Base-by-base conservation (phyloP, 2,329 filamentous ascomycete genomes). In the Colletotrichum agaves region DNA sequence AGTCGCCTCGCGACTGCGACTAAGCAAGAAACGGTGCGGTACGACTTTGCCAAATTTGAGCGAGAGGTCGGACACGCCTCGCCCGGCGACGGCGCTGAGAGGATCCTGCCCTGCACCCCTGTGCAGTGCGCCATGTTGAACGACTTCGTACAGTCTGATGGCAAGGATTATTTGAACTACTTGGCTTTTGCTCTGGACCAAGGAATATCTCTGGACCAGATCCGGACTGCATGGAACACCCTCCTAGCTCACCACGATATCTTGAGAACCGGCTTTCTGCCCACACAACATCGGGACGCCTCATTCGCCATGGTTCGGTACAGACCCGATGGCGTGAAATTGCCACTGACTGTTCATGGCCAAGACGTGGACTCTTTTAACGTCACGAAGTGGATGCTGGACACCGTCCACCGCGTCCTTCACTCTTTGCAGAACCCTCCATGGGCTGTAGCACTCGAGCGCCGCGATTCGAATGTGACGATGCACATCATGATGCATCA, bases 61-160 rank as follows among this genome's bases (percentile, higher is more conserved):
- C 56, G 61, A 0, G 69, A 76, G 4, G 72, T 83, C 2, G 8
- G 70, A 68, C 2, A 33, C 56, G 13, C 23, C 74, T 3, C 65
- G 71, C 3, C 21, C 57, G n/a, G 49, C 75, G 55, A 63, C 21
- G 12, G 78, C 0, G 71, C 93, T 1, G 85, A 91, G 70, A 80
- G 83, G 1, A 75, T 96, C 4, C 82, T 91, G 1, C 94, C 94
- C 0, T 97, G 93, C 75, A 97, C 94, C 0, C 84, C 91, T 0
- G 82, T 94, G 0, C 94, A 98, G 73, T 86, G 87, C 55, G 93
- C 92, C 0, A 94, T 98, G 86, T 76, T 97, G 56, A 89, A 89
- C 0, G 88, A 93, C 17, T 97, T 91, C 70, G 74, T 91, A 17
- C 85, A 88, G 60, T 93, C 91, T 0, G 77, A 85, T 1, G 92